Percentiles rank a stretch among this genome's conserved stretches.
phyloP scores from a whole-genome alignment of 2,329 filamentous ascomycete species.

The Scytalidium lignicola region DNA sequence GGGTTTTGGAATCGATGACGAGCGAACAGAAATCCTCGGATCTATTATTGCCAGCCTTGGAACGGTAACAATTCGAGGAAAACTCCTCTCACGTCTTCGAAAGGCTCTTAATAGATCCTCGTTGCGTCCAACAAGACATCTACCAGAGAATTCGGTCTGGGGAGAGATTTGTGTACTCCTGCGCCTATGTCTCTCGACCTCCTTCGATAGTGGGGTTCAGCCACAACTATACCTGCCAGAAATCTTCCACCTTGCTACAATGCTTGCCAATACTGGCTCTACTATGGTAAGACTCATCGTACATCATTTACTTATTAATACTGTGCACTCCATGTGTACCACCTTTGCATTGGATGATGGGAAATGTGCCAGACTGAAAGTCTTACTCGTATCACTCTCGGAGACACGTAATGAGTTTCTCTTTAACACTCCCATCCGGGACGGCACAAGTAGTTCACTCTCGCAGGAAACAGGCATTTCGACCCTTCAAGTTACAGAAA shows the following conservation, averaged over 20 bases:
- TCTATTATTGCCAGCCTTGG: constrained; percentile 59
- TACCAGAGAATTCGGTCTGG: constrained; percentile 65
- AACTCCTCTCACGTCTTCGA: constrained; percentile 58
- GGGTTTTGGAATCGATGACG: constrained; percentile 52
- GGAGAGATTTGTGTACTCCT: constrained; percentile 63
- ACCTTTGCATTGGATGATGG: constrained; percentile 58
- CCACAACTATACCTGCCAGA: constrained; percentile 64
- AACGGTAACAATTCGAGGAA: constrained; percentile 60
- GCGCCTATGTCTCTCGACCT: constrained; percentile 60
- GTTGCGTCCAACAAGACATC: constrained; percentile 57
- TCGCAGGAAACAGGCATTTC: constrained; percentile 43
- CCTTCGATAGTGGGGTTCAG: constrained; percentile 63
- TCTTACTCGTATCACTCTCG: constrained; percentile 52
- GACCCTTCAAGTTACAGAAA: constrained; percentile 46
- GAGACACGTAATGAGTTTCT: constrained; percentile 57
- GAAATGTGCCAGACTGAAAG: constrained; percentile 37
- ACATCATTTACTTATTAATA: constrained; percentile 60
- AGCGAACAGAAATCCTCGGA: constrained; percentile 54
- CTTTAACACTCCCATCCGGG: constrained; percentile 43
- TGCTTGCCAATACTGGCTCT: constrained; percentile 62
- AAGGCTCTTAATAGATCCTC: constrained; percentile 65
- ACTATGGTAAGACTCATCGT: constrained; percentile 53
- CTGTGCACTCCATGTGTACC: constrained; percentile 62
- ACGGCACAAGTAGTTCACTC: constrained; percentile 50
- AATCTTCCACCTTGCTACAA: constrained; percentile 65